Conservation (phyloP, 2,329 filamentous ascomycete species). For the Hymenoscyphus salicellus region DNA sequence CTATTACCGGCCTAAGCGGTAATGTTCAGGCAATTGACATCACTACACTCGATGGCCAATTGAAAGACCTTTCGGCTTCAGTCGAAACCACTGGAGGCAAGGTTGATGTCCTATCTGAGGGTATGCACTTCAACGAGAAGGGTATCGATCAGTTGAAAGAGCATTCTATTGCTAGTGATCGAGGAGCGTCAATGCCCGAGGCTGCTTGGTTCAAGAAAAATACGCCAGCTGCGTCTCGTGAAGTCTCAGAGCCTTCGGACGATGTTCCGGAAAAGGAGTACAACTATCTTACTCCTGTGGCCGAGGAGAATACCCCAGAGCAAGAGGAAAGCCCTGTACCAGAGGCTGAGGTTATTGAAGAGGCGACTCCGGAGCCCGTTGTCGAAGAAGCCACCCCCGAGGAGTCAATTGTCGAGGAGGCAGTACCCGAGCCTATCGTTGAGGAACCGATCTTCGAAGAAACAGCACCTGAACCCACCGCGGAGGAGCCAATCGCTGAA, state of each 20-base stretch:
- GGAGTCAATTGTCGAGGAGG: background rate
- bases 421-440: background rate
- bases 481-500: background rate
- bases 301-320: constrained; percentile 11
- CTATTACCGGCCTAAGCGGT: constrained; percentile 16
- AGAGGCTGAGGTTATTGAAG: background rate
- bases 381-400: background rate
- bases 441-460: too few species aligned
- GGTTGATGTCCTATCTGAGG: constrained; percentile 12
- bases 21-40: constrained; percentile 19
- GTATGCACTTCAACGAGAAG: constrained; percentile 22
- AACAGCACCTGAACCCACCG: too few species aligned
- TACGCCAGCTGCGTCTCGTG: background rate
- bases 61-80: constrained; percentile 18
- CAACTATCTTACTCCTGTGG: constrained; percentile 10
- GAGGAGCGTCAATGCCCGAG: constrained; percentile 10
- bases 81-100: constrained; percentile 11
- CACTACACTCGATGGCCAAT: background rate
- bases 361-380: background rate
- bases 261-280: constrained; percentile 9
- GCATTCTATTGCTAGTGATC: constrained; percentile 4
- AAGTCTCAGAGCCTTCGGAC: constrained; percentile 1
- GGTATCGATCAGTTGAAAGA: constrained; percentile 20
- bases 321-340: background rate
- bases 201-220: constrained; percentile 15